phyloP scores from a whole-genome alignment of 1,139 yeast species.

The Candida buenavistaensis region DNA sequence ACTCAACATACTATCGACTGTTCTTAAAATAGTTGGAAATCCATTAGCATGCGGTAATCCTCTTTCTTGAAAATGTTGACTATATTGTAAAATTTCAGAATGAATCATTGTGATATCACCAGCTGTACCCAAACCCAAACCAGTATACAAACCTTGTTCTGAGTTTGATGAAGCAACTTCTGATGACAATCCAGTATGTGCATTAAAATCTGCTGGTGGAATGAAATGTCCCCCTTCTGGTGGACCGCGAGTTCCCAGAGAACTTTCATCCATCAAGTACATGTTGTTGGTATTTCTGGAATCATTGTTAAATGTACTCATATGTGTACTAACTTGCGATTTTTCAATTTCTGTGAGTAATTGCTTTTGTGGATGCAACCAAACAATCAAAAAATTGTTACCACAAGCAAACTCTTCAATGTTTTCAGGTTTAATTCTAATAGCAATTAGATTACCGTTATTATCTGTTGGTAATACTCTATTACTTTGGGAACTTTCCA shows the following conservation, averaged over 20 bases:
- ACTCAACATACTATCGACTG: constrained; percentile 6
- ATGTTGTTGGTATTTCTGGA: constrained; percentile 11
- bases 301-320: constrained; percentile 14
- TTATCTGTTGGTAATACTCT: constrained; percentile 6
- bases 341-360: constrained; percentile 19
- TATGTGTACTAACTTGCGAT: constrained; percentile 13
- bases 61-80: constrained; percentile 14
- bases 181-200: constrained; percentile 13
- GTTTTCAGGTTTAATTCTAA: constrained; percentile 19
- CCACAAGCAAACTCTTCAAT: constrained; percentile 34
- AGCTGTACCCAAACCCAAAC: constrained; percentile 42
- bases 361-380: constrained; percentile 37
- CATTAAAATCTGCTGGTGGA: constrained; percentile 9
- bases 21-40: constrained; percentile 8
- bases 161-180: constrained; percentile 13
- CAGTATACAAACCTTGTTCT: constrained; percentile 15
- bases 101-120: constrained; percentile 45
- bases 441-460: constrained; percentile 6
- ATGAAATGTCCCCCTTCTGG: constrained; percentile 10
- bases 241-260: constrained; percentile 1
- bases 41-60: constrained; percentile 13
- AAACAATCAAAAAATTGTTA: constrained; percentile 29
- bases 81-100: constrained; percentile 28
- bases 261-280: constrained; percentile 6
- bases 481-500: constrained; percentile 14